Evolutionary conservation across 2,329 filamentous ascomycete species (phyloP).

Genomic region (Neurospora crassa): DNA sequence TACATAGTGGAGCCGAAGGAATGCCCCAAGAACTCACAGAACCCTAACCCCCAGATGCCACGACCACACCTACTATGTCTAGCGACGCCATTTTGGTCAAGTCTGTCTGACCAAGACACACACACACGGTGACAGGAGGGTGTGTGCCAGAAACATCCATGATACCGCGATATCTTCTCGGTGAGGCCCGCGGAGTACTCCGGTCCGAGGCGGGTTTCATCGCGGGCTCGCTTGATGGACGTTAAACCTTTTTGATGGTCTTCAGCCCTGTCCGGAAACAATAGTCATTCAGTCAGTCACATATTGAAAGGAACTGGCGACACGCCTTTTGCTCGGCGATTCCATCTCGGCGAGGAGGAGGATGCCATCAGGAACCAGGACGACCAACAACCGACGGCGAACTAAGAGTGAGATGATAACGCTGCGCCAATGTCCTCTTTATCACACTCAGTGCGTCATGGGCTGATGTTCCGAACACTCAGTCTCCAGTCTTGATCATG

Average conservation of each 20-base stretch:
- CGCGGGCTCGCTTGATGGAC: not conserved
- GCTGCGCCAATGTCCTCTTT: not conserved
- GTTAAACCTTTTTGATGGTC: not conserved
- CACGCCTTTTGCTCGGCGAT: not conserved
- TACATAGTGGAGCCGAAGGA: not conserved
- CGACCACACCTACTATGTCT: not conserved
- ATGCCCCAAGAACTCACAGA: accelerated
- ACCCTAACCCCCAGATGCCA: not conserved
- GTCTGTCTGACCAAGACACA: not conserved
- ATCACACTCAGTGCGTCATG: not conserved
- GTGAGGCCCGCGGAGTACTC: not conserved
- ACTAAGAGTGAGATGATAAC: not conserved
- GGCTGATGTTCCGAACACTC: not conserved
- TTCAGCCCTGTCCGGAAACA: not conserved
- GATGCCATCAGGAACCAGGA: not conserved
- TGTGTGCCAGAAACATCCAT: not conserved
- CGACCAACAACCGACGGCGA: not conserved
- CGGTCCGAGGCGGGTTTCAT: not conserved
- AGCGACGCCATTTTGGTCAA: not conserved
- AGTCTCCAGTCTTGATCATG: not conserved
- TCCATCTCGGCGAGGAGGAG: not conserved
- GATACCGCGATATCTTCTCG: not conserved
- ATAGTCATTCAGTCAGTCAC: not conserved
- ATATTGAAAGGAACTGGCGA: not conserved
- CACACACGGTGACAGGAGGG: not conserved